Percentiles rank a stretch among this genome's conserved stretches.
Conservation (phyloP, 1,139 yeast species). For the Kurtzmaniella quercitrusa region DNA sequence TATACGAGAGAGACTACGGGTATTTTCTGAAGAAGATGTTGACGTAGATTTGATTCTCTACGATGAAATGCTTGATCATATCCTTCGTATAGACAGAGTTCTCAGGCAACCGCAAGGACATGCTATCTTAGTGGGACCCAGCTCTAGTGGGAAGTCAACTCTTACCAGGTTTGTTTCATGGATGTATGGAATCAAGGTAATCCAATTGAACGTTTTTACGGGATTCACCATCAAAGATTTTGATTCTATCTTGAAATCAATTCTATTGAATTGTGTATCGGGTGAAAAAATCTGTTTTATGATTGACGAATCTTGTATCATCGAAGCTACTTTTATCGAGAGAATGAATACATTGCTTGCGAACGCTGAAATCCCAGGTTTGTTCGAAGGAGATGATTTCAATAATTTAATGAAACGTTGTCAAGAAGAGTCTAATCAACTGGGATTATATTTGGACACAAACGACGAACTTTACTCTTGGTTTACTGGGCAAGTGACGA, state of each 20-base stretch:
- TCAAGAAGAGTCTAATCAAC: conserved; percentile 47
- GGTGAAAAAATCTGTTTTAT: conserved; percentile 70
- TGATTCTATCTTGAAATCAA: conserved; percentile 55
- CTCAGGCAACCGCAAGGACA: conserved; percentile 88
- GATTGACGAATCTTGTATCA: conserved; percentile 75
- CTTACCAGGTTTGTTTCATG: conserved; percentile 81
- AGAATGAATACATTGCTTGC: conserved; percentile 90
- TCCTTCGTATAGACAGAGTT: conserved; percentile 77
- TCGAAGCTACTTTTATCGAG: conserved; percentile 79
- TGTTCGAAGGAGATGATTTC: conserved; percentile 76
- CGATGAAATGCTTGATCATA: conserved; percentile 71
- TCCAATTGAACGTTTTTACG: conserved; percentile 56
- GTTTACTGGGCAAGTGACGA: conserved; percentile 67
- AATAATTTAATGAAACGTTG: conserved; percentile 52
- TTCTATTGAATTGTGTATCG: conserved; percentile 43
- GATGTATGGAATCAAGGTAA: conserved; percentile 73
- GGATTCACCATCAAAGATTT: conserved; percentile 60
- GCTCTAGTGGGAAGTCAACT: conserved; percentile 80
- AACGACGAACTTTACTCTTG: conserved; percentile 72
- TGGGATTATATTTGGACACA: conserved; percentile 62
- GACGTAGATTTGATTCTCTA: conserved; percentile 61
- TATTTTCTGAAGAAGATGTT: conserved; percentile 74
- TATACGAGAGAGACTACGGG: conserved; percentile 59
- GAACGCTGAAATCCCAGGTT: conserved; percentile 88
- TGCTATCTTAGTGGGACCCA: conserved; percentile 79